Percentiles rank a stretch among this genome's conserved stretches.
Evolutionary conservation across 805 yeast genomes (phyloP).

Genomic region (Diddensiella caesifluorescens): DNA sequence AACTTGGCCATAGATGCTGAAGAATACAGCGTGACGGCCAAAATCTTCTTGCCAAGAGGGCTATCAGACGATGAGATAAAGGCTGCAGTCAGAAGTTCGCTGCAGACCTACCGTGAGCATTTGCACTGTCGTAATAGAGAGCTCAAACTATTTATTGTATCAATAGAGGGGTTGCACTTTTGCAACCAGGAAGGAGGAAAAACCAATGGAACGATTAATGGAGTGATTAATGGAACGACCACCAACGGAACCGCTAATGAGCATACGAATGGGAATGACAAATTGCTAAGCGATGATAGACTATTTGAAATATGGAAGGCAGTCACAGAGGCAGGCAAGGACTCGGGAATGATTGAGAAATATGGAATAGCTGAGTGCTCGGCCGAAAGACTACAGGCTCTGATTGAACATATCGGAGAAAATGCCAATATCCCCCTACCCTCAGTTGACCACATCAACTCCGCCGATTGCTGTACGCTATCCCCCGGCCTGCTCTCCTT

Average conservation of each 20-base stretch:
- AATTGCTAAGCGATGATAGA: slow-evolving; percentile 8
- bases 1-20: not conserved
- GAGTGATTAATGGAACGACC: not conserved
- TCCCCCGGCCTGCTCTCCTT: slow-evolving; percentile 30
- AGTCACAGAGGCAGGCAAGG: slow-evolving; percentile 13
- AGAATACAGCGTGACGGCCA: not conserved
- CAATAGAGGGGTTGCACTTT: slow-evolving; percentile 28
- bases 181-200: slow-evolving; percentile 28
- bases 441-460: slow-evolving; percentile 30
- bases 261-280: not conserved
- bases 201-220: slow-evolving; percentile 19
- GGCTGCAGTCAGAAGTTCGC: not conserved
- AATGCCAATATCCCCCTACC: slow-evolving; percentile 16
- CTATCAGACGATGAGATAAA: not conserved
- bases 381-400: slow-evolving; percentile 19
- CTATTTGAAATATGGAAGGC: slow-evolving; percentile 22
- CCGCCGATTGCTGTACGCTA: slow-evolving; percentile 34
- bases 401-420: slow-evolving; percentile 16
- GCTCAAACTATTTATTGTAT: slow-evolving; percentile 20
- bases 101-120: not conserved
- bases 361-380: slow-evolving; percentile 31
- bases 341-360: slow-evolving; percentile 12
- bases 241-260: slow-evolving; percentile 18
- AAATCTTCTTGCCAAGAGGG: slow-evolving; percentile 2
- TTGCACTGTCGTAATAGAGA: not conserved